phyloP scores from a whole-genome alignment of 1,139 yeast species.

The Sugiyamaella pinicola region DNA sequence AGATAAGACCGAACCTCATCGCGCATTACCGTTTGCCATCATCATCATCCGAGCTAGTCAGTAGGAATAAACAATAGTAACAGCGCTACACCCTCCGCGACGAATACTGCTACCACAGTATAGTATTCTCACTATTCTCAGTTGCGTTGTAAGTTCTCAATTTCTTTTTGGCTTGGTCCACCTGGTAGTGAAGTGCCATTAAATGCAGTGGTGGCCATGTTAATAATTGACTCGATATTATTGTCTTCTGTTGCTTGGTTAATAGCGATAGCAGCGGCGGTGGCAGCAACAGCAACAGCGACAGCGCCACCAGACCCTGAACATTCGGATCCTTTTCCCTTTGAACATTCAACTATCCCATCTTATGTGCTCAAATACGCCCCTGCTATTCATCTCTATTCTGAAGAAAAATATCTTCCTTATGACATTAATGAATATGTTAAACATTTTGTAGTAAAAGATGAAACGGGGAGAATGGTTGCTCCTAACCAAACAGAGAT shows the following conservation, averaged over 20 bases:
- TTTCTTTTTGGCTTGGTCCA: no score
- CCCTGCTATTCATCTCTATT: constrained; percentile 82
- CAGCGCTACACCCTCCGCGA: no score
- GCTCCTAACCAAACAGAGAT: constrained; percentile 5
- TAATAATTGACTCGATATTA: neutral
- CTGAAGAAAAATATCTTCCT: constrained; percentile 87
- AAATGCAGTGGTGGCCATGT: neutral
- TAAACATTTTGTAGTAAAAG: constrained; percentile 52
- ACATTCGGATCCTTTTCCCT: no score
- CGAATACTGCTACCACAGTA: no score
- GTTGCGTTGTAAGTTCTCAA: no score
- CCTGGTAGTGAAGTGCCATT: no score
- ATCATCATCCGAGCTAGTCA: no score
- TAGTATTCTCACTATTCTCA: no score
- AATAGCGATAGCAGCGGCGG: neutral
- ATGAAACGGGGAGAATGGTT: constrained; percentile 17
- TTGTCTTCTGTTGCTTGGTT: neutral
- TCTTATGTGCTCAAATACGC: constrained; percentile 69
- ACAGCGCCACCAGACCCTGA: no score
- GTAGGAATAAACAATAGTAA: no score
- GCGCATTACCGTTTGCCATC: no score
- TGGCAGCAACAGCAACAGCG: neutral
- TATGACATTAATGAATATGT: constrained; percentile 76
- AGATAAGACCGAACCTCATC: no score
- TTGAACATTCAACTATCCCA: constrained; percentile 51